Base-by-base conservation (phyloP, 805 yeast genomes). In the Metschnikowia reukaufii region DNA sequence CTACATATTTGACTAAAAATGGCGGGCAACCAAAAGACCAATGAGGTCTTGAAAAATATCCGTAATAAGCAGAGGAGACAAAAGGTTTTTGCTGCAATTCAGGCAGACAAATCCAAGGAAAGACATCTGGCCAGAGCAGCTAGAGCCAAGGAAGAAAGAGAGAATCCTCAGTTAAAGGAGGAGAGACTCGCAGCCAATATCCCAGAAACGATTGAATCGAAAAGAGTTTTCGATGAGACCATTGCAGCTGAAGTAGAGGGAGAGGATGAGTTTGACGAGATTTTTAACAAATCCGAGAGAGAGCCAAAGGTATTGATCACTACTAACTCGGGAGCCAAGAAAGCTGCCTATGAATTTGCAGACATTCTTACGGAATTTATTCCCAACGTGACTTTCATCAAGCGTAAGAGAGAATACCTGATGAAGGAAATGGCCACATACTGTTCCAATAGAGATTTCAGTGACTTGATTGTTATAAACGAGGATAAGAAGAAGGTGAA, bases 401-500 rank as follows among this genome's bases (percentile, higher is more conserved):
- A 91, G 67, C 79, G 99, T 48, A 89, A 90, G 61, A 77, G 82
- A 57, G 92, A 92, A 58, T 91, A 83, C 64, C 77, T 79, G 30
- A 84, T 94, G 78, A 82, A 84, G 54, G 96, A 89, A 42, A 94
- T 94, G 79, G 89, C 95, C 10, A 81, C 82, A 48, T 82, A 82
- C 57, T 88, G 97, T 66, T 64, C 82, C 34, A 88, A 86, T 61
- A 74, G 98, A 62, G 92, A 84, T 17, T 94, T 78, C 68, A 91
- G 97, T 0, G 96, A 91, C 62, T 71, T 94, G 59, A 72, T 94
- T 25, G 90, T 94, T 40, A 81, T 94, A 50, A 94, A 94, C 64
- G 99, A 94, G 67, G 97, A 89, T 68, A 91, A 91, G 68, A 94
- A 92, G 67, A 78, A 77, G 52, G 95, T 94, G 32, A 91, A 87